Conservation (phyloP, 768 basidiomycete species). For the Rhodotorula sphaerocarpa region DNA sequence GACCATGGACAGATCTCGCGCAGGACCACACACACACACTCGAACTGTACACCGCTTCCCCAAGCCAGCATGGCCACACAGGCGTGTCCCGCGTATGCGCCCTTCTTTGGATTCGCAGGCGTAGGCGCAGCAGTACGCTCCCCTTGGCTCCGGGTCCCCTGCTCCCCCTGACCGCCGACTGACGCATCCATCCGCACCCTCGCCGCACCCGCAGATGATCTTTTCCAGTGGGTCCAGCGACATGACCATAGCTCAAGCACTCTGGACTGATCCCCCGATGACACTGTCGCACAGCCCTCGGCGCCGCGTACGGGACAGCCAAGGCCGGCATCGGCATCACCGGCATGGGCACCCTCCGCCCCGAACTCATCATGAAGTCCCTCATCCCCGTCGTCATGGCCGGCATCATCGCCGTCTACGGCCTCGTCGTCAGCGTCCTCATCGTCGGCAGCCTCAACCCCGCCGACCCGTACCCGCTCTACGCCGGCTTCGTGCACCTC, state of each 20-base stretch:
- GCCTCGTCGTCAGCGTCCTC: slow-evolving; percentile 87
- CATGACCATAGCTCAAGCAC: neutral
- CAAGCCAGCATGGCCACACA: slow-evolving; percentile 11
- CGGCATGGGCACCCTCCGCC: slow-evolving; percentile 83
- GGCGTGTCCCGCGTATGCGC: slow-evolving; percentile 58
- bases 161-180: neutral
- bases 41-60: too few relatives aligned
- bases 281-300: slow-evolving; percentile 57
- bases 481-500: slow-evolving; percentile 72
- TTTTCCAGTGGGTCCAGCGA: slow-evolving; percentile 67
- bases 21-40: too few relatives aligned
- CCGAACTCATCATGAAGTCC: slow-evolving; percentile 99
- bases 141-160: neutral
- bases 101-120: slow-evolving; percentile 96
- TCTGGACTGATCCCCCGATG: neutral
- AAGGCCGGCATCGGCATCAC: slow-evolving; percentile 97
- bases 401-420: slow-evolving; percentile 95
- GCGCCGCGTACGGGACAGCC: slow-evolving; percentile 91
- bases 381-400: slow-evolving; percentile 97
- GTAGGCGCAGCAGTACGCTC: slow-evolving; percentile 77
- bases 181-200: too few relatives aligned
- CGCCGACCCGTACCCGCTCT: slow-evolving; percentile 33
- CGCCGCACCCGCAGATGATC: slow-evolving; percentile 64
- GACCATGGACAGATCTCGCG: too few relatives aligned
- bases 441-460: slow-evolving; percentile 55